Evolutionary conservation across 2,329 filamentous ascomycete species (phyloP), one percentile per base, ranked within the genome.

Genomic region (Colletotrichum godetiae): DNA sequence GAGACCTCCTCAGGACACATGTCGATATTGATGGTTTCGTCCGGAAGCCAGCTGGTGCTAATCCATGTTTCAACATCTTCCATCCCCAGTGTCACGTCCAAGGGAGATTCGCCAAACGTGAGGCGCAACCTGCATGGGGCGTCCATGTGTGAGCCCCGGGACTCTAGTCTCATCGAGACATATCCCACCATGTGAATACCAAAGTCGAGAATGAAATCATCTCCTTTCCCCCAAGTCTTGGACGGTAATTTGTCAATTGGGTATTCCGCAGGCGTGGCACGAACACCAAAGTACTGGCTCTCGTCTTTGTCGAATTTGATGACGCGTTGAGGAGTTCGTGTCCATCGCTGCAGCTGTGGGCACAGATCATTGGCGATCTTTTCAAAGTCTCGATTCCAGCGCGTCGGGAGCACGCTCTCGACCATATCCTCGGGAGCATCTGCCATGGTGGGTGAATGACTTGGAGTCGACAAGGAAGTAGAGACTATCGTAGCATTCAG

Each of bases 41-140:
- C 81, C 0, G 81, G 82, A 5, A 83, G 78, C 82, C 82, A 82
- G 22, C 78, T 78, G 7, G 80, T 83, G 67, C 81, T 82, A 72
- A 83, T 83, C 80, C 79, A 82, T 7, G 81, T 81, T n/a, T 82
- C 74, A 67, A 80, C 79, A 12, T 75, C 73, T 57, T 81, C 76
- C 75, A 82, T 78, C 49, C 75, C 66, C 66, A 82, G 78, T 0
- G 79, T 81, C n/a, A 83, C 81, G 74, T 83, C 82, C 4, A 79
- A 76, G 0, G 82, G 81, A 13, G 79, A 78, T 67, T 83, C 81
- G 8, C 82, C 82, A 74, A 83, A 83, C 4, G 79, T 81, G 57
- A 83, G 72, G 24, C 79, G 77, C 46, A 83, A 68, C 52, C 82
- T 74, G 8, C 78, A 79, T 22, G 81, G 82, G 5, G 82, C 81